Evolutionary conservation across 208 protist genomes (phyloP), one percentile per base, ranked within the genome.

Genomic region (Phytomonas sp.): DNA sequence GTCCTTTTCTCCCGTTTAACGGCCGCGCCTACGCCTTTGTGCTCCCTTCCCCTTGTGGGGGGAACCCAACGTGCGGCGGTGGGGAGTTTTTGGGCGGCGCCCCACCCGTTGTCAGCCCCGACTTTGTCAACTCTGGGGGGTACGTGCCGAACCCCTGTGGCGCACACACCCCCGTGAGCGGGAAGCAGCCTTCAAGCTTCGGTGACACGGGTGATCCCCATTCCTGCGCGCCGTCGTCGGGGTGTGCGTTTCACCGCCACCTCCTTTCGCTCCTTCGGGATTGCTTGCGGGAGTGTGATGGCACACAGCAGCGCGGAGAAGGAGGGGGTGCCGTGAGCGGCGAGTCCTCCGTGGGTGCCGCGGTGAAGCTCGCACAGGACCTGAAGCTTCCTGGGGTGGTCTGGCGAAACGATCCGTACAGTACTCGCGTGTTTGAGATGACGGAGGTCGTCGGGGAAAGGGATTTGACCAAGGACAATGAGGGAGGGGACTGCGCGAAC

Each of bases 381-480:
- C 28, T 79, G 61, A 60, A 36, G n/a, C 72, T 83, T 61, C 83
- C 74, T 11, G 83, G 83, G 34, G 72, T 85, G 56, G 29, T 80
- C 53, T 92, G 86, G 86, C 81, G 82, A 20, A 81, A 92, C 62
- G 86, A 92, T 62, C 86, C 86, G 30, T 92, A 92, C 79, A 87
- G 83, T 56, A 65, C 66, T 62, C 71, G 72, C 43, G 69, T 91
- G 26, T 7, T 85, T 23, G 66, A 70, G 60, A 60, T 59, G 0
- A 62, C 8, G 1, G 65, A 60, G 15, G 62, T 53, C n/a, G 20
- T 0, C 8, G 61, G 32, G 15, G 66, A 13, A 26, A 64, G 23
- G 11, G 36, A 28, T 23, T 60, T 61, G 33, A 46, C 5, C 17
- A 28, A 46, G 20, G 11, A 43, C 32, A 8, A 51, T 51, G n/a